These are phyloP conservation scores for Aspergillus sp. DNA, from an alignment of 2,329 filamentous ascomycete genomes.

Conservation along the genomic window DNA sequence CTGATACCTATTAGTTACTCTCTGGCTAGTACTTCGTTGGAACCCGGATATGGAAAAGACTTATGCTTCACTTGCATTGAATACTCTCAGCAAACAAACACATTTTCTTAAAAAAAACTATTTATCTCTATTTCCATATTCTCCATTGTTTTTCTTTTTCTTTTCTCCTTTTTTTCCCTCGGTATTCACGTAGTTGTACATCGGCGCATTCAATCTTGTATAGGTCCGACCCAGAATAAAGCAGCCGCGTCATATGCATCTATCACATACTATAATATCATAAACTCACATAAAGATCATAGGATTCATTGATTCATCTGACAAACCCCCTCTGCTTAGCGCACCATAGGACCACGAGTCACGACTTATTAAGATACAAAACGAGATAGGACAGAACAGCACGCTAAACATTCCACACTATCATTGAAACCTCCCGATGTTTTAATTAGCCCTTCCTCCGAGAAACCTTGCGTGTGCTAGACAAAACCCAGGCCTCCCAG, in stretches of 20 bases:
- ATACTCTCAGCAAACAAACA: background rate
- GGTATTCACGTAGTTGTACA: background rate
- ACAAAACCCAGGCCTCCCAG: constrained; percentile 42
- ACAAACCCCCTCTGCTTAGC: background rate
- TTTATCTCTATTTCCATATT: background rate
- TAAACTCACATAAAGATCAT: background rate
- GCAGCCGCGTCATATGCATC: too few species aligned
- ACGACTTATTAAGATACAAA: background rate
- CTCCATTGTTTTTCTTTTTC: too few species aligned
- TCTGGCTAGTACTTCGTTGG: background rate
- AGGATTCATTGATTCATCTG: background rate
- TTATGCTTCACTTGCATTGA: background rate
- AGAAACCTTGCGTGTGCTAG: constrained; percentile 18
- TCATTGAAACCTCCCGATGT: background rate
- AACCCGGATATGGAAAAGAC: background rate
- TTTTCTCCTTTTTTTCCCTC: background rate
- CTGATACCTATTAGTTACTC: background rate
- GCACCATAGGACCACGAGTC: too few species aligned
- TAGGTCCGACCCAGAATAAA: too few species aligned
- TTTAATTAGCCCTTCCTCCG: constrained; percentile 6
- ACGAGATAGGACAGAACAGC: background rate
- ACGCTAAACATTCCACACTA: background rate
- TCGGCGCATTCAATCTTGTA: background rate
- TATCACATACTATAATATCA: background rate
- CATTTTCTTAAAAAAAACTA: background rate